Conservation (phyloP, 176 grass and related monocot species). For the Lolium perenne region DNA sequence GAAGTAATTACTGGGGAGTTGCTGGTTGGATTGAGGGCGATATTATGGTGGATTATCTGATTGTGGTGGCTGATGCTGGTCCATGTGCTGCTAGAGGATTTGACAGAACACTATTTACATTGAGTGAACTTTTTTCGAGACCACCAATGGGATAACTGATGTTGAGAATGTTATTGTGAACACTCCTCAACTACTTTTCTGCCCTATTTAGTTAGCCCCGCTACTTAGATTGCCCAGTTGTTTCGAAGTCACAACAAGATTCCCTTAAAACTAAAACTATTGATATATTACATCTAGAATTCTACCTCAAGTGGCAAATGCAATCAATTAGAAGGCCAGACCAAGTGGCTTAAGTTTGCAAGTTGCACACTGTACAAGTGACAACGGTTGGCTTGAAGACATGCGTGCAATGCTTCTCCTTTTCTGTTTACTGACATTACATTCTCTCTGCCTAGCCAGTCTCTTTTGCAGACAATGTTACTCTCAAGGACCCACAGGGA, state of each 20-base stretch:
- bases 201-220: background rate
- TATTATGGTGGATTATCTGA: constrained; percentile 11
- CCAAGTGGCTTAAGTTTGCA: background rate
- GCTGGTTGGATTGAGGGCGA: background rate
- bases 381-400: constrained; percentile 10
- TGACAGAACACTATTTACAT: background rate
- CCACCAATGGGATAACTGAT: constrained; percentile 4
- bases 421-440: constrained; percentile 32
- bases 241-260: constrained; percentile 20
- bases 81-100: constrained; percentile 26
- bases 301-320: constrained; percentile 19
- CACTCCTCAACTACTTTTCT: constrained; percentile 1
- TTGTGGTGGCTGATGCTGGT: background rate
- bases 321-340: background rate
- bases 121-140: constrained; percentile 10
- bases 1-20: background rate
- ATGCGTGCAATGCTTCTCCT: background rate
- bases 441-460: constrained; percentile 53
- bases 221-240: background rate
- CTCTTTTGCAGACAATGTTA: constrained; percentile 97
- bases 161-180: constrained; percentile 19
- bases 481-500: constrained; percentile 73
- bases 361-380: constrained; percentile 8
- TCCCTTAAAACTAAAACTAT: background rate
- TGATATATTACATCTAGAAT: background rate